phyloP scores from a whole-genome alignment of 1,139 yeast genomes.

The Wickerhamomyces sp. region DNA sequence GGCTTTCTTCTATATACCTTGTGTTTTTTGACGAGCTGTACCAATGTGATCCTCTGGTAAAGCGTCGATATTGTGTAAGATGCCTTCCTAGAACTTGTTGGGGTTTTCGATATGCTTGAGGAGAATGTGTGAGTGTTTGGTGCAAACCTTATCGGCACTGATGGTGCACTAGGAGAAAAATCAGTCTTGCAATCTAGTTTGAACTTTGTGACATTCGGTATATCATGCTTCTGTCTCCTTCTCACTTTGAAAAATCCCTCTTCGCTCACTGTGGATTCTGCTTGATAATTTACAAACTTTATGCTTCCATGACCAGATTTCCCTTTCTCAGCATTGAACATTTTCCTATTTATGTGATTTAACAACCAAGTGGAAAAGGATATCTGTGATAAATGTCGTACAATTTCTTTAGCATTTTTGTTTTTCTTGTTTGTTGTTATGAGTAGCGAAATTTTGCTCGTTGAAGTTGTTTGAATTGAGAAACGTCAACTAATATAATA shows the following conservation, averaged over 20 bases:
- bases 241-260: slow-evolving; percentile 3
- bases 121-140: slow-evolving; percentile 1
- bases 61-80: slow-evolving; percentile 4
- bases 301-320: slow-evolving; percentile 1
- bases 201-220: slow-evolving; percentile 8
- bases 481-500: too few species aligned
- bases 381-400: too few species aligned
- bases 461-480: too few species aligned
- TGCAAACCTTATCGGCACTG: background rate
- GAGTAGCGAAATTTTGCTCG: too few species aligned
- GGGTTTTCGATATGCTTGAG: background rate
- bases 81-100: background rate
- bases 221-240: slow-evolving; percentile 1
- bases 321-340: slow-evolving; percentile 4
- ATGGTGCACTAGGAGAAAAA: background rate
- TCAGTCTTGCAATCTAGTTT: background rate
- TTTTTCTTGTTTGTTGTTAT: too few species aligned
- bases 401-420: too few species aligned
- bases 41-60: slow-evolving; percentile 1
- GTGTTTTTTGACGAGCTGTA: background rate
- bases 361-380: too few species aligned
- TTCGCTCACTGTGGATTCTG: background rate
- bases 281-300: slow-evolving; percentile 7
- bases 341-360: too few species aligned
- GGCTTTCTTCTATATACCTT: slow-evolving; percentile 1